phyloP scores from a whole-genome alignment of 1,284 basidiomycete genomes.

The Mycosarcoma maydis region DNA sequence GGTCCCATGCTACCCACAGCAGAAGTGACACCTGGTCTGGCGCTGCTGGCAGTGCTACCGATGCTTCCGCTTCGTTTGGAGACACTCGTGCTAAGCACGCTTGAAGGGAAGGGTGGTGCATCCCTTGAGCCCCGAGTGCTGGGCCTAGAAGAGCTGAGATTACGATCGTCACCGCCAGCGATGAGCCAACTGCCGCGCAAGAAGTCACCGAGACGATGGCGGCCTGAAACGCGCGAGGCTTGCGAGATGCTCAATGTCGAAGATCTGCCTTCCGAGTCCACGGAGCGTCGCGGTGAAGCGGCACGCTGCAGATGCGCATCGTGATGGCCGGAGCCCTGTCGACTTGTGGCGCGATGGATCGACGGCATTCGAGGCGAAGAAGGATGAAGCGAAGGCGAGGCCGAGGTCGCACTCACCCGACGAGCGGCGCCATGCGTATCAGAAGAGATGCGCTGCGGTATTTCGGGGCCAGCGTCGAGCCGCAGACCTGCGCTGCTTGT shows the following conservation, averaged over 20 bases:
- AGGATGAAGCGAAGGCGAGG: constrained; percentile 13
- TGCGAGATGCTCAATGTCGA: constrained; percentile 45
- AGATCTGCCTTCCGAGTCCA: constrained; percentile 33
- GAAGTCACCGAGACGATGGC: constrained; percentile 47
- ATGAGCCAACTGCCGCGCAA: constrained; percentile 42
- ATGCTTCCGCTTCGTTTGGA: constrained; percentile 24
- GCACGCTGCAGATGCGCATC: constrained; percentile 24
- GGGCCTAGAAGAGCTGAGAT: constrained; percentile 28
- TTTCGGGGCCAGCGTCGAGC: constrained; percentile 24
- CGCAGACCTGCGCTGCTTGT: constrained; percentile 27
- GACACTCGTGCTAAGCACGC: constrained; percentile 1
- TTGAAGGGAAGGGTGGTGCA: constrained; percentile 12
- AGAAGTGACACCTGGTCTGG: neutral
- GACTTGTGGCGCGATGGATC: constrained; percentile 17
- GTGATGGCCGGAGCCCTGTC: constrained; percentile 9
- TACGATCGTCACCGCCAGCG: constrained; percentile 23
- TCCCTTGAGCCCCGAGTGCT: constrained; percentile 38
- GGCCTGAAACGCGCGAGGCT: constrained; percentile 37
- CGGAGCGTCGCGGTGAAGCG: constrained; percentile 20
- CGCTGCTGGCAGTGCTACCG: constrained; percentile 21
- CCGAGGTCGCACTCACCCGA: constrained; percentile 15
- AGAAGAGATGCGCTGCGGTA: constrained; percentile 37
- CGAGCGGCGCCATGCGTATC: constrained; percentile 34
- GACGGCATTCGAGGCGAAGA: constrained; percentile 26
- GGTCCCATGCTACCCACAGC: neutral